Base-by-base conservation (phyloP, 106 monocot species). In the Phalaenopsis aphrodite region DNA sequence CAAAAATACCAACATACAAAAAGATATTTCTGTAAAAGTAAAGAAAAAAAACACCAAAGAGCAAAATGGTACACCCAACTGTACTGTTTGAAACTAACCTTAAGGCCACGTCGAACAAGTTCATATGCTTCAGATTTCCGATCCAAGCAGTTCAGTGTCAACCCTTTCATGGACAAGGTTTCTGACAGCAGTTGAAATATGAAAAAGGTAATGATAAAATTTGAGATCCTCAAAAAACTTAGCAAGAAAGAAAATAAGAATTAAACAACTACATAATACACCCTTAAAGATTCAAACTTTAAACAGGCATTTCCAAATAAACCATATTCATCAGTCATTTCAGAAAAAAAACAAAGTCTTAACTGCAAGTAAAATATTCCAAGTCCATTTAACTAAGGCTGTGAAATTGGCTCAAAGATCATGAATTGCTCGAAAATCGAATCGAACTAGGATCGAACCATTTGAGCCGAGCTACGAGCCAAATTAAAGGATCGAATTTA, bases 91-190 rank as follows among this genome's bases (percentile, higher is more conserved):
- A 10, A 56, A 55, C 55, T 41, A 78, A 94, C 98, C 98, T 99
- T 99, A 57, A 99, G 86, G 55, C 98, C 98, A 77, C 89, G 92
- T 36, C 94, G 90, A 78, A 94, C 98, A 81, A 99, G 94, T 72
- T 99, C 94, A 80, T 99, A 95, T 65, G 98, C 98, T 88, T 99
- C 98, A 41, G 91, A 78, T 84, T 99, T 99, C 8, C 94, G 89
- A 75, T 99, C 92, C 98, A 94, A 89, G 85, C 98, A 99, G 82
- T 95, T 99, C 67, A 99, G 79, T 75, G 89, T 93, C 79, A 99
- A 86, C 76, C 98, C 98, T 84, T 99, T 99, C 98, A 99, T 99
- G 4, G 98, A 92, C 56, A 99, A 86, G 74, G 98, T 99, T 89
- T 99, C 98, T 99, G 80, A 56, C 55, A 56, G 61, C 49, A 84